These are phyloP conservation scores for Madurella fahalii DNA, from an alignment of 2,329 filamentous ascomycete genomes.

Conservation along the genomic window DNA sequence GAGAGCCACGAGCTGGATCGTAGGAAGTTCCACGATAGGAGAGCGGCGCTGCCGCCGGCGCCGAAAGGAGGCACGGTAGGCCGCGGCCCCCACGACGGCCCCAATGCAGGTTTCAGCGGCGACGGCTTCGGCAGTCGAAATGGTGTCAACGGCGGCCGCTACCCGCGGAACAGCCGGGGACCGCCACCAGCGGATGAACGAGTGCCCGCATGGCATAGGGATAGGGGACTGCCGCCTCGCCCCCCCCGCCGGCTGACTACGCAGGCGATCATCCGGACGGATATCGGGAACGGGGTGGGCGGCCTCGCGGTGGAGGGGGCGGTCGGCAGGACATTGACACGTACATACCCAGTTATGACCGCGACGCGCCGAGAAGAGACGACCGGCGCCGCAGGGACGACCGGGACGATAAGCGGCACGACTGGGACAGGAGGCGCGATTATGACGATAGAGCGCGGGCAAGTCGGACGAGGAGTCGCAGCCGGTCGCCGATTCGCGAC, in stretches of 20 bases:
- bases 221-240: constrained; percentile 47
- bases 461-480: constrained; percentile 43
- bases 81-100: constrained; percentile 54
- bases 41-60: constrained; percentile 78
- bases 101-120: constrained; percentile 48
- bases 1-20: constrained; percentile 97
- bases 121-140: constrained; percentile 49
- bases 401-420: constrained; percentile 37
- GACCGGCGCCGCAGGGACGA: constrained; percentile 39
- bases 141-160: constrained; percentile 45
- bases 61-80: constrained; percentile 90
- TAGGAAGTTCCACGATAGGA: constrained; percentile 82
- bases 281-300: constrained; percentile 31
- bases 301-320: constrained; percentile 23
- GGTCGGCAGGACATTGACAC: constrained; percentile 39
- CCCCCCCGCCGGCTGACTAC: constrained; percentile 46
- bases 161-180: constrained; percentile 35
- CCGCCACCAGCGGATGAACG: constrained; percentile 31
- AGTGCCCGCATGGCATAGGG: constrained; percentile 52
- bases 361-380: constrained; percentile 35
- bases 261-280: constrained; percentile 40
- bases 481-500: constrained; percentile 40
- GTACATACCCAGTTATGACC: constrained; percentile 46
- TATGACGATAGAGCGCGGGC: constrained; percentile 36
- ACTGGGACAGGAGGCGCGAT: constrained; percentile 32